Evolutionary conservation across 2,329 filamentous ascomycete species (phyloP).

Genomic region (Aspergillus brunneoviolaceus): DNA sequence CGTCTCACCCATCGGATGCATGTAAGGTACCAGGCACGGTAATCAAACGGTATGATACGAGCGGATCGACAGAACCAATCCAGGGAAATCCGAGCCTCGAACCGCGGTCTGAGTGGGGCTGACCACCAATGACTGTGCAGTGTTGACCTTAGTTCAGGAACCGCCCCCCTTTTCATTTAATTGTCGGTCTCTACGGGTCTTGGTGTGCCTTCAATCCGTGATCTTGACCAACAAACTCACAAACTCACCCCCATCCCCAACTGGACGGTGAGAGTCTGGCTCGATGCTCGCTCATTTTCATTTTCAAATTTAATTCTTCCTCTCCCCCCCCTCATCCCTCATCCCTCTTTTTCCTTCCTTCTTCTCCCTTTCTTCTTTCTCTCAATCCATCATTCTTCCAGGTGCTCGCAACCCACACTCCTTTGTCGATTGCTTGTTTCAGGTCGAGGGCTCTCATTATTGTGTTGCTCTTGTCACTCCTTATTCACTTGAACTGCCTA

Average conservation of each 20-base stretch:
- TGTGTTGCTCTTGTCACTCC: slow-evolving; percentile 16
- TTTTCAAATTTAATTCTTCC: slow-evolving; percentile 10
- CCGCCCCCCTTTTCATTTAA: slow-evolving; percentile 23
- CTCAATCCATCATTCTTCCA: slow-evolving; percentile 6
- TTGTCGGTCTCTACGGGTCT: slow-evolving; percentile 7
- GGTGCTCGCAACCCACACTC: slow-evolving; percentile 17
- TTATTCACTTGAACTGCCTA: slow-evolving; percentile 8
- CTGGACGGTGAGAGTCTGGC: not conserved
- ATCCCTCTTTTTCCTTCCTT: not conserved
- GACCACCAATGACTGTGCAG: slow-evolving; percentile 11
- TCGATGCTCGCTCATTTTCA: not conserved
- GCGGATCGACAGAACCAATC: slow-evolving; percentile 8
- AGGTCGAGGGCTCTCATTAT: slow-evolving; percentile 14
- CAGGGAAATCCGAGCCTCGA: slow-evolving; percentile 16
- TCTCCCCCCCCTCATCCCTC: slow-evolving; percentile 2
- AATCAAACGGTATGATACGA: slow-evolving; percentile 7
- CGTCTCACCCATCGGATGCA: not conserved
- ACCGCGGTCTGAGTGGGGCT: slow-evolving; percentile 6
- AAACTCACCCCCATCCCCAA: slow-evolving; percentile 5
- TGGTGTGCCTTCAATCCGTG: slow-evolving; percentile 1
- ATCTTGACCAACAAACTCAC: not conserved
- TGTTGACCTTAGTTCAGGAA: slow-evolving; percentile 16
- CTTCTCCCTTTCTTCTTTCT: slow-evolving; percentile 4
- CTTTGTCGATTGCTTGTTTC: slow-evolving; percentile 15
- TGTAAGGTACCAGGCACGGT: slow-evolving; percentile 9